Base-by-base conservation (phyloP, 2,329 filamentous ascomycete species). In the Monosporascus sp. region DNA sequence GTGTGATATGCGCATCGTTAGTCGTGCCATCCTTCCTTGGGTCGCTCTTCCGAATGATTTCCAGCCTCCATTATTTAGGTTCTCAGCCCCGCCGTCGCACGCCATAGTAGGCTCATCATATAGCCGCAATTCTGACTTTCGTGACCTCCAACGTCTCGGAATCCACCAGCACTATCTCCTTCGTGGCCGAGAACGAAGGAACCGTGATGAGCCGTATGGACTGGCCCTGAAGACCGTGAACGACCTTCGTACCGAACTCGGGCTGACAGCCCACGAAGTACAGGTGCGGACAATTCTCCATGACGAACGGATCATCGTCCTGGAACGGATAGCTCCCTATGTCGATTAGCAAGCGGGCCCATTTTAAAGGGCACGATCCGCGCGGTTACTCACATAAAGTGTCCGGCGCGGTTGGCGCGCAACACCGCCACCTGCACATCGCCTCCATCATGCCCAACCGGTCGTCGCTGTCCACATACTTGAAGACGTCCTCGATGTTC, bases 261-360 rank as follows among this genome's bases (percentile, higher is more conserved):
- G 90, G 86, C 69, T 96, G 91, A 62, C 88, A 91, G 17, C 92
- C 92, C 1, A 89, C 87, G 68, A 99, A 90, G 73, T 91, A 97
- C 35, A 99, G 77, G 65, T 99, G 93, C 2, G 94, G 94, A 58
- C 90, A 96, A 19, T 85, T 76, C 58, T 86, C 83, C 63, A 99
- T 79, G 44, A 97, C 87, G 65, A 97, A 95, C 1, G 90, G 91
- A 66, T 99, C 95, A 49, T 91, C 82, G 19, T 94, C 89, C 71
- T 97, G 92, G 72, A 96, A 99, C 0, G 94, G 94, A 67, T 97
- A 99, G 66, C 89, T 92, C 89, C 90, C 90, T 92, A 55, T 49
- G 40, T 20, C 46, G 20, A n/a, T 26, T 37, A 40, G 27, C 17
- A 37, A 38, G 14, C 7, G 22, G 3, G 19, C 5, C 7, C 11